A percentile compares a stretch with the other conserved stretches of the same genome.
Conservation (phyloP, 208 protist species). For the Phytomonas sp. region DNA sequence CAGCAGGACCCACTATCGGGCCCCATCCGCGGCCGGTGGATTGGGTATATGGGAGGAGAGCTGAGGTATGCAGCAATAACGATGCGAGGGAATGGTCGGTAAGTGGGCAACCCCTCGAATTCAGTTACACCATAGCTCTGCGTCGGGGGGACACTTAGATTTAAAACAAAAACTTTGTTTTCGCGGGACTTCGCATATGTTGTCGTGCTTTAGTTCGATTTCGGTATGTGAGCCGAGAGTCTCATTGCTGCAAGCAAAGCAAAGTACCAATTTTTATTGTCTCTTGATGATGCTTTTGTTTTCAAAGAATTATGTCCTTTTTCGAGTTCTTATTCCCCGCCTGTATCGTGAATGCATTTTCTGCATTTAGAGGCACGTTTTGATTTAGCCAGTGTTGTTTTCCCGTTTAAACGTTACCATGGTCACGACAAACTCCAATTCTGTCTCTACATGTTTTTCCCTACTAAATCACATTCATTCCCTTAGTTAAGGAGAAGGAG, state of each 20-base stretch:
- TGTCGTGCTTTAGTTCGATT: background rate
- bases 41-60: no score
- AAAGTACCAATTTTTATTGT: background rate
- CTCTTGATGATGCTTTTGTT: background rate
- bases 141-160: background rate
- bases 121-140: no score
- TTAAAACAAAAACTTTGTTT: background rate
- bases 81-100: no score
- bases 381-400: background rate
- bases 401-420: background rate
- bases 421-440: background rate
- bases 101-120: no score
- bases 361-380: background rate
- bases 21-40: no score
- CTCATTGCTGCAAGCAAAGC: background rate
- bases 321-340: background rate
- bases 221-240: background rate
- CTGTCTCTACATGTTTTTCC: background rate
- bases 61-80: no score
- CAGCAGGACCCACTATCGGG: no score
- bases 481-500: no score
- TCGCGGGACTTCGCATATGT: background rate
- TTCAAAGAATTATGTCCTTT: background rate
- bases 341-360: background rate
- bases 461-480: background rate